These are phyloP conservation scores for Plantago coronopus DNA, from an alignment of 305 asterid genomes.

Conservation along the genomic window DNA sequence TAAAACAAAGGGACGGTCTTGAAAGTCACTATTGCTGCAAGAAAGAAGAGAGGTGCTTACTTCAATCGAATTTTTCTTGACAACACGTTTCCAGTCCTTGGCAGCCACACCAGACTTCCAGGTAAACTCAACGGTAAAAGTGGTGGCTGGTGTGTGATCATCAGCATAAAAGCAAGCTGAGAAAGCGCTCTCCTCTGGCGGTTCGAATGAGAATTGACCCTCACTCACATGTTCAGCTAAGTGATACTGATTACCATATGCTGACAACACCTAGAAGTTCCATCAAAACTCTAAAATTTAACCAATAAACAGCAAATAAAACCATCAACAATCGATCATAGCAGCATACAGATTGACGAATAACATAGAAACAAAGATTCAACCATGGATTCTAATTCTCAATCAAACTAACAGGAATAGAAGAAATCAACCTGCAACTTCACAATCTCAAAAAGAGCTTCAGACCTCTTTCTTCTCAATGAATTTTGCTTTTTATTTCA, in stretches of 20 bases:
- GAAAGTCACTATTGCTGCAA: constrained; percentile 6
- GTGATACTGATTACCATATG: constrained; percentile 78
- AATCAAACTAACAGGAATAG: too few species aligned
- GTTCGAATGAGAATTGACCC: constrained; percentile 83
- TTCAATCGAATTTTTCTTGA: constrained; percentile 90
- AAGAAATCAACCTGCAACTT: too few species aligned
- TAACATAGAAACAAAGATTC: too few species aligned
- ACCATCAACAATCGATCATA: neutral
- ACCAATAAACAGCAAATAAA: neutral
- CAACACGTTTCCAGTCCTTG: constrained; percentile 91
- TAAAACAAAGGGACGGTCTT: too few species aligned
- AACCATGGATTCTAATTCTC: too few species aligned
- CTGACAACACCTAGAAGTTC: constrained; percentile 70
- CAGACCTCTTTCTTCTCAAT: too few species aligned
- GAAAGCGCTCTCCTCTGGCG: constrained; percentile 78
- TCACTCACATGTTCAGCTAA: constrained; percentile 61
- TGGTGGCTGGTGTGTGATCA: constrained; percentile 57
- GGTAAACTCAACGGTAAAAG: constrained; percentile 66
- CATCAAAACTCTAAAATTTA: constrained; percentile 7
- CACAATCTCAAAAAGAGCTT: too few species aligned
- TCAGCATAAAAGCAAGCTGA: constrained; percentile 83
- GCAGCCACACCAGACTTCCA: constrained; percentile 97
- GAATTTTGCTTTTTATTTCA: too few species aligned
- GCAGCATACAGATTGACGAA: too few species aligned
- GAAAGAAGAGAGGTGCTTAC: constrained; percentile 39